phyloP scores from a whole-genome alignment of 345 rosid species.

The Populus euphratica region DNA sequence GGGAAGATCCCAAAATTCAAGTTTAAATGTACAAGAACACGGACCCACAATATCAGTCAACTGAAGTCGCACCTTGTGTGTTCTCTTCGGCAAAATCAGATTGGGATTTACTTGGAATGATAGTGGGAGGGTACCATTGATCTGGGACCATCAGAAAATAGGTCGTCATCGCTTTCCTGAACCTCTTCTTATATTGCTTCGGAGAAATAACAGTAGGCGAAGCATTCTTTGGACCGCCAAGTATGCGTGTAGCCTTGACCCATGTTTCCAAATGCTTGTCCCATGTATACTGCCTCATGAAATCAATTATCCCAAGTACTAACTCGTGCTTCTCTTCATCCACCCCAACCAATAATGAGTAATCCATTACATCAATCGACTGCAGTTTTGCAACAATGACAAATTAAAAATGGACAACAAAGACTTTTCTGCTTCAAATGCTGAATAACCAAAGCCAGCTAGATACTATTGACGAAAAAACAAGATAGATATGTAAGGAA shows the following conservation, averaged over 20 bases:
- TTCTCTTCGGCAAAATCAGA: constrained; percentile 64
- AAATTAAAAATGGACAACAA: background rate
- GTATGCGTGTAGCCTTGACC: constrained; percentile 88
- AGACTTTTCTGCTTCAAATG: background rate
- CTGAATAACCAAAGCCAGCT: background rate
- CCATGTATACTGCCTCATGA: constrained; percentile 98
- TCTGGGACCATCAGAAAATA: constrained; percentile 95
- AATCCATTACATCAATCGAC: constrained; percentile 95
- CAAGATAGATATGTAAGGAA: too few relatives aligned
- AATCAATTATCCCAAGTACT: constrained; percentile 90
- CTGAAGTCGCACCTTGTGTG: constrained; percentile 34
- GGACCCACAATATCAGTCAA: constrained; percentile 31
- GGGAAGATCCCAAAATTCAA: constrained; percentile 21
- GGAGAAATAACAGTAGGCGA: constrained; percentile 94
- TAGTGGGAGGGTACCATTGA: constrained; percentile 78
- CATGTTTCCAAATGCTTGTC: constrained; percentile 96
- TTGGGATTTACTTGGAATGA: constrained; percentile 45
- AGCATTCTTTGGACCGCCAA: constrained; percentile 78
- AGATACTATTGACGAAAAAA: background rate
- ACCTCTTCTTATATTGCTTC: constrained; percentile 88
- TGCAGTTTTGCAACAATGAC: constrained; percentile 34
- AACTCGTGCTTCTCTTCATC: constrained; percentile 83
- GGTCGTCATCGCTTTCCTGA: constrained; percentile 91
- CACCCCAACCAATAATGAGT: constrained; percentile 89
- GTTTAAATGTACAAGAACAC: constrained; percentile 34